A percentile compares a stretch with the other conserved stretches of the same genome.
phyloP scores from a whole-genome alignment of 2,329 filamentous ascomycete species.

The Diaporthe destruens region DNA sequence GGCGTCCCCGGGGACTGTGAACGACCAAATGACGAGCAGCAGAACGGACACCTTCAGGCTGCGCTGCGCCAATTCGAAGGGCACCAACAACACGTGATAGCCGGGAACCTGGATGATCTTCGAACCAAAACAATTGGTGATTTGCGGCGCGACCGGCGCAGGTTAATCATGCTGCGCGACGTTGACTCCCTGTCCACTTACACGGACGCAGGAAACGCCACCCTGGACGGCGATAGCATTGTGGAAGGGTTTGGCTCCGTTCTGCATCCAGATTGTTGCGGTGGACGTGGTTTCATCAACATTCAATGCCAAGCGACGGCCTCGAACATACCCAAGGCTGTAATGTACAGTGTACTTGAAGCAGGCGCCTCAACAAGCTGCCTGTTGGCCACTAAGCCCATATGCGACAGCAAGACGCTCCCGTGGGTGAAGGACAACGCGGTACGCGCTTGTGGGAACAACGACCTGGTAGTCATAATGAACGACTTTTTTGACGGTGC shows the following conservation, averaged over 20 bases:
- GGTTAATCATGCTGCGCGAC: conserved; percentile 54
- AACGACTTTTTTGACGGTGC: conserved; percentile 66
- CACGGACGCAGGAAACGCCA: conserved; percentile 57
- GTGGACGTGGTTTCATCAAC: conserved; percentile 54
- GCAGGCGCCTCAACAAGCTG: conserved; percentile 58
- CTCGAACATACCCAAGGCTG: conserved; percentile 61
- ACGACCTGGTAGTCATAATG: conserved; percentile 60
- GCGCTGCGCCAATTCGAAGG: conserved; percentile 49
- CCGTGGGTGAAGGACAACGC: conserved; percentile 60
- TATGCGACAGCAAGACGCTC: conserved; percentile 61
- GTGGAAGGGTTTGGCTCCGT: conserved; percentile 51
- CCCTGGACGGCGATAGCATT: conserved; percentile 54
- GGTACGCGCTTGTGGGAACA: conserved; percentile 51
- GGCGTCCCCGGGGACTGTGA: conserved; percentile 61
- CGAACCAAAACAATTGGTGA: conserved; percentile 49
- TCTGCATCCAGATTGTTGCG: conserved; percentile 50
- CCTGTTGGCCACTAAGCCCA: conserved; percentile 61
- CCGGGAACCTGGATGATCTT: conserved; percentile 52
- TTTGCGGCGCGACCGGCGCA: conserved; percentile 52
- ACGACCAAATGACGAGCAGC: conserved; percentile 56
- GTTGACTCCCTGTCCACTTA: conserved; percentile 56
- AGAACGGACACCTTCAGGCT: conserved; percentile 52
- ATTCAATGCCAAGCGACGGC: conserved; percentile 65
- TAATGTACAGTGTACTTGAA: conserved; percentile 58
- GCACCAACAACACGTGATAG: conserved; percentile 44